Conservation (phyloP, 768 basidiomycete genomes). For the Rhodocollybia butyracea region DNA sequence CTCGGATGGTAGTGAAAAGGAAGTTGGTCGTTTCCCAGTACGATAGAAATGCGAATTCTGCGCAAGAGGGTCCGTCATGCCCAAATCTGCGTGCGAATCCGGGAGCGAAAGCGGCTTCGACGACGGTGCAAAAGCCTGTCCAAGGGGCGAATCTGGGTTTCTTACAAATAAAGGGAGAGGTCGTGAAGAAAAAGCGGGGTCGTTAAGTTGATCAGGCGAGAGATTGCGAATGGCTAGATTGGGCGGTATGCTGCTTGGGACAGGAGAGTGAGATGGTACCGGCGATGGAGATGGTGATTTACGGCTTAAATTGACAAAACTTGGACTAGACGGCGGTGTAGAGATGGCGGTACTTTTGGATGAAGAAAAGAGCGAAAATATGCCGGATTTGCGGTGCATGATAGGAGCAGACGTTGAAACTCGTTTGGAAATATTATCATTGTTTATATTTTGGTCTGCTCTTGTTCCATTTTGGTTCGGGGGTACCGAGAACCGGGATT, state of each 20-base stretch:
- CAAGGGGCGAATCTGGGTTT: not conserved
- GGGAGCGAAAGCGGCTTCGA: not conserved
- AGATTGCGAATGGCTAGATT: constrained; percentile 6
- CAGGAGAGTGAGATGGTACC: not conserved
- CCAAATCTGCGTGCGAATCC: constrained; percentile 4
- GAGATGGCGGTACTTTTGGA: not conserved
- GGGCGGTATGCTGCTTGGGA: not conserved
- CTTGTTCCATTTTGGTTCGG: not conserved
- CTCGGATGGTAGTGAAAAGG: not conserved
- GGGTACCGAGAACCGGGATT: not conserved
- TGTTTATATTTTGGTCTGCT: not conserved
- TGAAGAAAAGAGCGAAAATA: constrained; percentile 5
- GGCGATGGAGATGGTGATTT: not conserved
- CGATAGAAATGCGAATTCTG: not conserved
- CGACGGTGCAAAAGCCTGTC: not conserved
- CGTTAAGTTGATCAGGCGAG: constrained; percentile 34
- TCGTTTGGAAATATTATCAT: not conserved
- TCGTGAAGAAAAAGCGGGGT: constrained; percentile 60
- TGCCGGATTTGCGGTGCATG: not conserved
- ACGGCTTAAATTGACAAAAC: not conserved
- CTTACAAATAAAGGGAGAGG: constrained; percentile 29
- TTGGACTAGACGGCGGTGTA: not conserved
- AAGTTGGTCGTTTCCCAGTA: not conserved
- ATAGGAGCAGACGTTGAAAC: not conserved
- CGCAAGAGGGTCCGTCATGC: not conserved